A percentile compares a stretch with the other conserved stretches of the same genome.
Evolutionary conservation across 1,284 basidiomycete species (phyloP).

Genomic region (Tilletia caries): DNA sequence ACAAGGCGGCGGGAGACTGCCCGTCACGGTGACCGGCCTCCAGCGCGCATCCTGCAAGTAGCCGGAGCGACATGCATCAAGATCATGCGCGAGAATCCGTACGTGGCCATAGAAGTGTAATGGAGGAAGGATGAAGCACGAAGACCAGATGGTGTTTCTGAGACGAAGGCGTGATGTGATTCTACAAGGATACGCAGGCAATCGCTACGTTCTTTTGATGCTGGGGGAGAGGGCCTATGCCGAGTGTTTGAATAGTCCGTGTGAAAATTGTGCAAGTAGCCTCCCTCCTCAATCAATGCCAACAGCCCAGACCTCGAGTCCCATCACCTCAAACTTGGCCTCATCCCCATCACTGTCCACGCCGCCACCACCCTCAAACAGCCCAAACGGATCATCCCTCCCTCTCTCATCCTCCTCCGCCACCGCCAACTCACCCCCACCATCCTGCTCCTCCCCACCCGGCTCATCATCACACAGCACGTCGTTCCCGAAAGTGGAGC

Average conservation of each 20-base stretch:
- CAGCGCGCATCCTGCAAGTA: background rate
- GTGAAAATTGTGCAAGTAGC: too few species aligned
- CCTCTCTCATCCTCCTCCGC: background rate
- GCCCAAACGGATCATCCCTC: conserved; percentile 3
- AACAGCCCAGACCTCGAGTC: conserved; percentile 74
- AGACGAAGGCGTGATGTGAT: too few species aligned
- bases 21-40: background rate
- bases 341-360: conserved; percentile 59
- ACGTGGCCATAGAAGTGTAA: too few species aligned
- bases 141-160: too few species aligned
- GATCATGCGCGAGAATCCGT: too few species aligned
- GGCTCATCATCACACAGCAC: conserved; percentile 62
- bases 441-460: conserved; percentile 15
- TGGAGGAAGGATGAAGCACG: too few species aligned
- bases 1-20: background rate
- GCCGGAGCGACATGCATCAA: too few species aligned
- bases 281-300: conserved; percentile 57
- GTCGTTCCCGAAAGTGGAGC: conserved; percentile 84
- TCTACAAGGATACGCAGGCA: too few species aligned
- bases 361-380: conserved; percentile 15
- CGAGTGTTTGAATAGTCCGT: too few species aligned
- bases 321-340: conserved; percentile 74
- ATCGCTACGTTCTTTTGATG: too few species aligned
- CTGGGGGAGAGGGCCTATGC: too few species aligned
- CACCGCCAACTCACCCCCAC: conserved; percentile 15